A percentile compares a stretch with the other conserved stretches of the same genome.
Evolutionary conservation across 257 asterid genomes (phyloP).

Genomic region (Solanum pimpinellifolium): DNA sequence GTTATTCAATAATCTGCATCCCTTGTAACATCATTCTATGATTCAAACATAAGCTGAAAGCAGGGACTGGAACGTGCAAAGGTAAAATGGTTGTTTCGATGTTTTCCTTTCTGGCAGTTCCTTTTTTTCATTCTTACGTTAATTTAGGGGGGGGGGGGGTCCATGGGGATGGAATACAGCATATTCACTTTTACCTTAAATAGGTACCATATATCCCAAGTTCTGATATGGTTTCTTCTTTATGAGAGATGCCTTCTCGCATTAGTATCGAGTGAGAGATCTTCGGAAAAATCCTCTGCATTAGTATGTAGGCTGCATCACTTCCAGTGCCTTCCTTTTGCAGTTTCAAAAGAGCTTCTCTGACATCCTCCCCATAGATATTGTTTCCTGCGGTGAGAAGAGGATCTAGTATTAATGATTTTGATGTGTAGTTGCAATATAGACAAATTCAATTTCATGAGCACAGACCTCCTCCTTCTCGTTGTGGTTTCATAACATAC

Average conservation of each 20-base stretch:
- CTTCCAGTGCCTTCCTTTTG: conserved; percentile 55
- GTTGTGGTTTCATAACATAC: conserved; percentile 95
- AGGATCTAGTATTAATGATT: background rate
- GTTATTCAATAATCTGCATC: background rate
- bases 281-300: conserved; percentile 93
- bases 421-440: background rate
- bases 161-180: background rate
- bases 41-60: background rate
- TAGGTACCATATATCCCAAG: conserved; percentile 77
- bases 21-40: background rate
- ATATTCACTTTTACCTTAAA: conserved; percentile 42
- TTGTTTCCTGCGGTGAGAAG: conserved; percentile 54
- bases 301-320: conserved; percentile 85
- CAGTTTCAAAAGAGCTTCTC: conserved; percentile 47
- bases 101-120: background rate
- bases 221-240: conserved; percentile 70
- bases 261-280: conserved; percentile 59
- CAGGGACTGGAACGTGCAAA: background rate
- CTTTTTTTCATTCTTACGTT: background rate
- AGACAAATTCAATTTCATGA: background rate
- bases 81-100: background rate
- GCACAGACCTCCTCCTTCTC: conserved; percentile 98
- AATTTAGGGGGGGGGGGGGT: background rate
- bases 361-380: conserved; percentile 78
- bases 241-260: conserved; percentile 63